A percentile compares a stretch with the other conserved stretches of the same genome.
phyloP scores from a whole-genome alignment of 2,329 filamentous ascomycete species.

The Aureobasidium melanogenum region DNA sequence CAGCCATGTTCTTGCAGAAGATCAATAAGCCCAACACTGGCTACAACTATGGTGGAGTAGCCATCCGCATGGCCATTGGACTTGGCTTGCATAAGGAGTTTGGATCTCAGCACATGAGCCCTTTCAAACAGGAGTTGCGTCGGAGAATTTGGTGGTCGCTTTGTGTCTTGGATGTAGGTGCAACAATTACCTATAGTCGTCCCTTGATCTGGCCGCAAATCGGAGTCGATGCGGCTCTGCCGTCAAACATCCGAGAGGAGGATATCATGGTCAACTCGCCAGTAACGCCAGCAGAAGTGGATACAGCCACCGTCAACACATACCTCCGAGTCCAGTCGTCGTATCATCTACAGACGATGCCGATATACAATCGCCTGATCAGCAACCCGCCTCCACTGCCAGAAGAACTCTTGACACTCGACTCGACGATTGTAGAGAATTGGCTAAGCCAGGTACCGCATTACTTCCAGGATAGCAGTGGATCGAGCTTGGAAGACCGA shows the following conservation, averaged over 20 bases:
- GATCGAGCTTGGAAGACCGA: slow-evolving; percentile 25
- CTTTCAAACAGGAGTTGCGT: slow-evolving; percentile 28
- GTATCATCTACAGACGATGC: slow-evolving; percentile 37
- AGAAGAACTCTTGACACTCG: slow-evolving; percentile 33
- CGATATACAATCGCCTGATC: slow-evolving; percentile 39
- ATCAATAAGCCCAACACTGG: slow-evolving; percentile 43
- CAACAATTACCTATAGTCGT: slow-evolving; percentile 42
- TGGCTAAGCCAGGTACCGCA: slow-evolving; percentile 32
- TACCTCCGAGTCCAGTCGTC: slow-evolving; percentile 36
- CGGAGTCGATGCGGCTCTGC: slow-evolving; percentile 31
- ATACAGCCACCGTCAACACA: slow-evolving; percentile 32
- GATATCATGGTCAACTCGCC: background rate
- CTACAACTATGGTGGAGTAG: slow-evolving; percentile 41
- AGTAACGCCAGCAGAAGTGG: background rate
- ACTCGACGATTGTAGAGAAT: slow-evolving; percentile 22
- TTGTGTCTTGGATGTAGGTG: slow-evolving; percentile 42
- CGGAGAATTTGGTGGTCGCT: slow-evolving; percentile 29
- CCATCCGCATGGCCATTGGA: slow-evolving; percentile 42
- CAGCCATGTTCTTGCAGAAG: slow-evolving; percentile 44
- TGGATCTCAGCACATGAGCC: slow-evolving; percentile 36
- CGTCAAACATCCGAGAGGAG: slow-evolving; percentile 3
- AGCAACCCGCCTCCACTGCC: slow-evolving; percentile 36
- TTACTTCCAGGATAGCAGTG: slow-evolving; percentile 28
- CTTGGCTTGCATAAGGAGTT: slow-evolving; percentile 44
- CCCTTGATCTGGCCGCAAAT: slow-evolving; percentile 38